Conservation (phyloP, 768 basidiomycete species). For the Boletus huronensis region DNA sequence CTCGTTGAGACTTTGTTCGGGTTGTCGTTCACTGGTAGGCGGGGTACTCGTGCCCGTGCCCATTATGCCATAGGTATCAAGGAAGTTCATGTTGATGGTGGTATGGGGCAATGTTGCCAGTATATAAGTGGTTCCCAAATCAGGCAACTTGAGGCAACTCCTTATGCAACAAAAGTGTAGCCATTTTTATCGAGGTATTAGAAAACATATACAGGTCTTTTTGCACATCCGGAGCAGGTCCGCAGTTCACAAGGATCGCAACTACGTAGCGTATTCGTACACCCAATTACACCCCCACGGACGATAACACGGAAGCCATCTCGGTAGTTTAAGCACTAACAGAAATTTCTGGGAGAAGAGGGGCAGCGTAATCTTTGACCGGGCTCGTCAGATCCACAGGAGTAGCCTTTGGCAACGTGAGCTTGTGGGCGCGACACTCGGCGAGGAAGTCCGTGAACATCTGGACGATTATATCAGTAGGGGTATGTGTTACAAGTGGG, state of each 20-base stretch:
- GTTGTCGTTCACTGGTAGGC: slow-evolving; percentile 36
- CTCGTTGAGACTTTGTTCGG: slow-evolving; percentile 67
- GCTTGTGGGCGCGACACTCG: slow-evolving; percentile 67
- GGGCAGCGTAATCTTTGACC: slow-evolving; percentile 19
- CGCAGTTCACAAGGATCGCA: not conserved
- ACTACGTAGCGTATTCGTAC: slow-evolving; percentile 11
- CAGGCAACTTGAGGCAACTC: slow-evolving; percentile 2
- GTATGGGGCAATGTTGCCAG: not conserved
- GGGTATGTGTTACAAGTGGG: not conserved
- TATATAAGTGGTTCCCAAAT: slow-evolving; percentile 4
- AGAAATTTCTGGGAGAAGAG: slow-evolving; percentile 21
- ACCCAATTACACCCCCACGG: slow-evolving; percentile 9
- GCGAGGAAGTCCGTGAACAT: slow-evolving; percentile 93
- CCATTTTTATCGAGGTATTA: not conserved
- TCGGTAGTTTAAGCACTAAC: slow-evolving; percentile 27
- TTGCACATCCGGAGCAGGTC: too few relatives aligned
- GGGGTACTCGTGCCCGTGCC: slow-evolving; percentile 45
- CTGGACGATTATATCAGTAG: slow-evolving; percentile 35
- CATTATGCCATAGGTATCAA: slow-evolving; percentile 63
- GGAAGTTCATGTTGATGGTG: slow-evolving; percentile 57
- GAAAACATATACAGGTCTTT: not conserved
- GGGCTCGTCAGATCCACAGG: slow-evolving; percentile 14
- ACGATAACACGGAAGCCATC: not conserved
- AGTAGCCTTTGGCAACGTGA: slow-evolving; percentile 26
- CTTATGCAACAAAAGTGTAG: not conserved